Conservation (phyloP, 2,329 filamentous ascomycete species). For the Cladosporium sp. region DNA sequence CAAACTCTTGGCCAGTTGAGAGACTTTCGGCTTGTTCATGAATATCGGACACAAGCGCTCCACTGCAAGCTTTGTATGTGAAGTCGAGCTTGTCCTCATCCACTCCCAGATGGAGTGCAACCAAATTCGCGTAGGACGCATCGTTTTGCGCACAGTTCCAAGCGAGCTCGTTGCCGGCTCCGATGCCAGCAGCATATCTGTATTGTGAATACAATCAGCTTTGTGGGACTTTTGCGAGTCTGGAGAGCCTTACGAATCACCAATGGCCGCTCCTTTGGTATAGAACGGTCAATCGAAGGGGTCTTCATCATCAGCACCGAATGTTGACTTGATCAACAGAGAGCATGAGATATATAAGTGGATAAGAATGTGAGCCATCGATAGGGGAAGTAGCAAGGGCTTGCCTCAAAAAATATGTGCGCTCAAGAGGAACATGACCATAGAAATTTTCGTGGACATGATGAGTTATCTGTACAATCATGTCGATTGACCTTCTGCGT, state of each 20-base stretch:
- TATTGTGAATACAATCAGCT: neutral
- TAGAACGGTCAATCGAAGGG: slow-evolving; percentile 11
- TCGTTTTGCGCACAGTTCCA: slow-evolving; percentile 16
- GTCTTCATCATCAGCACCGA: neutral
- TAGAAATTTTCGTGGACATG: no score
- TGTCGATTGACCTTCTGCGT: no score
- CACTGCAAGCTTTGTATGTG: slow-evolving; percentile 19
- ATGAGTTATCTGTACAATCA: no score
- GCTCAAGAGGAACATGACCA: no score
- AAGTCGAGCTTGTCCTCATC: slow-evolving; percentile 10
- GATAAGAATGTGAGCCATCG: no score
- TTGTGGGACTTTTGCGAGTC: neutral
- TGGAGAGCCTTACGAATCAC: slow-evolving; percentile 12
- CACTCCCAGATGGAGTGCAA: slow-evolving; percentile 14
- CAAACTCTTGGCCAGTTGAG: slow-evolving; percentile 10
- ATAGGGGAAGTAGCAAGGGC: no score
- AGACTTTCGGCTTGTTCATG: slow-evolving; percentile 12
- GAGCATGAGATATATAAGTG: no score
- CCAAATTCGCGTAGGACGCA: slow-evolving; percentile 14
- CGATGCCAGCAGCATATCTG: slow-evolving; percentile 19
- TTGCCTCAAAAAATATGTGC: no score
- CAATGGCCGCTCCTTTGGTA: slow-evolving; percentile 13
- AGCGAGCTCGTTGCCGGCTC: slow-evolving; percentile 16
- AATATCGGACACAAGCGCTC: no score
- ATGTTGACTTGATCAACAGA: no score